Evolutionary conservation across 1,139 yeast species (phyloP).

Genomic region (Yamadazyma kanchanaburiensis): DNA sequence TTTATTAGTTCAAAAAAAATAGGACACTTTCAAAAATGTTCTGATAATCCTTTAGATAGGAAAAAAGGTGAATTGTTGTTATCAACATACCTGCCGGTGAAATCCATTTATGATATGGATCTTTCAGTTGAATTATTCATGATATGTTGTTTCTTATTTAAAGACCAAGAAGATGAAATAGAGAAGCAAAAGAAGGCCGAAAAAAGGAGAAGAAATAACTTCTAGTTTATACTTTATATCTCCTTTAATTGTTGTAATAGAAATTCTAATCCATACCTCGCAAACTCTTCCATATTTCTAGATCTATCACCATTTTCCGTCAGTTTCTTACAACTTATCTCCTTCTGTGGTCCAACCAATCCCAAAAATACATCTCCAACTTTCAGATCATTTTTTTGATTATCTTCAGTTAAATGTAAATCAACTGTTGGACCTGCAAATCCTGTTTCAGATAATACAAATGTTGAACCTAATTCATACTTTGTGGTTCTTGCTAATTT

Average conservation of each 20-base stretch:
- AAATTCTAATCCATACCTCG: constrained; percentile 61
- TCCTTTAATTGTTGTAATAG: constrained; percentile 39
- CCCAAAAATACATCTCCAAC: constrained; percentile 75
- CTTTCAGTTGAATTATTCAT: not conserved
- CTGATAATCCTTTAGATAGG: too few relatives aligned
- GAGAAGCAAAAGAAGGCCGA: not conserved
- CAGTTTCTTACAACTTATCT: constrained; percentile 43
- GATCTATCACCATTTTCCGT: constrained; percentile 54
- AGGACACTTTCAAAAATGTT: too few relatives aligned
- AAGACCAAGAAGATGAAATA: not conserved
- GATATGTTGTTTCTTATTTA: not conserved
- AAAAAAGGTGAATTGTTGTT: too few relatives aligned
- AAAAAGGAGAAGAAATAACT: not conserved
- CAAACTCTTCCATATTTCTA: constrained; percentile 72
- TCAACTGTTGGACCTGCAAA: constrained; percentile 75
- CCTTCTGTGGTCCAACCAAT: constrained; percentile 63
- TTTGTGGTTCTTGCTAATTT: constrained; percentile 75
- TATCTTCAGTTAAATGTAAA: constrained; percentile 25
- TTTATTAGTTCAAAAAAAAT: too few relatives aligned
- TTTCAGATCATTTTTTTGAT: constrained; percentile 18
- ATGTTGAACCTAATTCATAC: constrained; percentile 79
- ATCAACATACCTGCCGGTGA: too few relatives aligned
- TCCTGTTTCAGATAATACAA: constrained; percentile 81
- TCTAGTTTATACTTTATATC: not conserved
- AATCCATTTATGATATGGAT: too few relatives aligned